Evolutionary conservation across 2,329 filamentous ascomycete genomes (phyloP), one percentile per base, ranked within the genome.

Genomic region (Monosporascus cannonballus): DNA sequence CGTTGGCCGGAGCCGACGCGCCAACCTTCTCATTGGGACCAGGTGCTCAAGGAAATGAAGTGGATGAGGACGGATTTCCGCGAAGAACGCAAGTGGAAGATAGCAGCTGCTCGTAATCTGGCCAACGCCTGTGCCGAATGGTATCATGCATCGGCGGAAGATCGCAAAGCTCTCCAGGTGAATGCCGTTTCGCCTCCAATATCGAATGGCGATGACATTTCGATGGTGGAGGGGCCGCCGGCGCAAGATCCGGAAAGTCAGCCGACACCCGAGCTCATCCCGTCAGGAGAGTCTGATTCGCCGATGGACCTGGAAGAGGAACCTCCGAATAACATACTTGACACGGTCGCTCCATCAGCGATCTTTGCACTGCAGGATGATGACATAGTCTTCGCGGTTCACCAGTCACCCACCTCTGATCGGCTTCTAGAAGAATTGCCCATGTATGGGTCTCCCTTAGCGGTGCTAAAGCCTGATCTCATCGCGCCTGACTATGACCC

Each of bases 21-120:
- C 38, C 86, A 86, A 18, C 79, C 83, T 1, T 85, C 87, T 2
- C 93, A 97, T 61, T 89, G 86, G 81, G 94, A 99, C 71, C 80
- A 93, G 50, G 69, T 97, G 51, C 74, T 99, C 34, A 82, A 91
- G 60, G 92, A 99, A 73, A 90, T 93, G 81, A 96, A 92, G 69
- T 97, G 93, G 93, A 95, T 99, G 90, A 84, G 92, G 49, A 96
- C 91, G 2, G 94, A 99, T 70, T 97, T 96, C 64, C 82, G 88
- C 49, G 90, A 96, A 70, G 94, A 97, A 69, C 78, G 90, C 41
- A 96, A 96, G 67, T 96, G 92, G 91, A 97, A 96, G 72, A 85
- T 84, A 65, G 82, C 87, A 2, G 81, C 87, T 37, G 92, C 92
- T 5, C 86, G 86, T 54, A 90, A 86, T 53, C 76, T 96, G 54